A percentile compares a stretch with the other conserved stretches of the same genome.
These are phyloP conservation scores for Periconia sp. DNA, from an alignment of 2,329 filamentous ascomycete genomes.

Conservation along the genomic window DNA sequence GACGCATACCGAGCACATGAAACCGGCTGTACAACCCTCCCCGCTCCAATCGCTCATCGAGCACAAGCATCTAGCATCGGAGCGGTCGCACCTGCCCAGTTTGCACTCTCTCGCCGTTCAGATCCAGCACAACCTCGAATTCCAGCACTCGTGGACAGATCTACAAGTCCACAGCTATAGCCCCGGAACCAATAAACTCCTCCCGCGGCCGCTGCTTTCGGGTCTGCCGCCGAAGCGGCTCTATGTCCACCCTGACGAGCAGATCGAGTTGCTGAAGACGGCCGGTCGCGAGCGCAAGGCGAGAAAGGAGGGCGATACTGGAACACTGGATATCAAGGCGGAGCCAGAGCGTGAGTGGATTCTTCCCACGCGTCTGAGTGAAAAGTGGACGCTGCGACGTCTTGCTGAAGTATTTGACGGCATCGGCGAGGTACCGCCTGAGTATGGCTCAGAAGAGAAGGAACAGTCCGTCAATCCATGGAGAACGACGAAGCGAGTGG, in stretches of 20 bases:
- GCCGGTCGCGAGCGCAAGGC: constrained; percentile 55
- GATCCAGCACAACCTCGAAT: constrained; percentile 72
- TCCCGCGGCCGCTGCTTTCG: constrained; percentile 69
- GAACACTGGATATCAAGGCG: constrained; percentile 52
- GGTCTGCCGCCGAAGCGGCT: constrained; percentile 75
- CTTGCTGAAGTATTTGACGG: constrained; percentile 75
- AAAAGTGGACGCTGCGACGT: constrained; percentile 71
- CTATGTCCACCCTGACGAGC: constrained; percentile 83
- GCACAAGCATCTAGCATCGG: constrained; percentile 12
- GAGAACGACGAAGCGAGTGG: constrained; percentile 66
- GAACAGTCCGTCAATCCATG: constrained; percentile 42
- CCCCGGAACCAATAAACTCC: constrained; percentile 44
- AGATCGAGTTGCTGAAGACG: constrained; percentile 72
- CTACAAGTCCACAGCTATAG: constrained; percentile 62
- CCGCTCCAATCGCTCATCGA: constrained; percentile 40
- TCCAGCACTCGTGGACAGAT: constrained; percentile 77
- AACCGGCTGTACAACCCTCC: constrained; percentile 33
- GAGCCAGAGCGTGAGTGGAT: constrained; percentile 70
- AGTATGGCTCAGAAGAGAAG: constrained; percentile 25
- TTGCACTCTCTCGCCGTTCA: constrained; percentile 61
- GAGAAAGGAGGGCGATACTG: constrained; percentile 36
- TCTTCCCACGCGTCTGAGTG: constrained; percentile 72
- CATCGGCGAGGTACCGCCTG: constrained; percentile 51
- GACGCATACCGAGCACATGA: constrained; percentile 30
- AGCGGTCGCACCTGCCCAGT: constrained; percentile 32